phyloP scores from a whole-genome alignment of 768 basidiomycete species.

The Termitomyces sp. region DNA sequence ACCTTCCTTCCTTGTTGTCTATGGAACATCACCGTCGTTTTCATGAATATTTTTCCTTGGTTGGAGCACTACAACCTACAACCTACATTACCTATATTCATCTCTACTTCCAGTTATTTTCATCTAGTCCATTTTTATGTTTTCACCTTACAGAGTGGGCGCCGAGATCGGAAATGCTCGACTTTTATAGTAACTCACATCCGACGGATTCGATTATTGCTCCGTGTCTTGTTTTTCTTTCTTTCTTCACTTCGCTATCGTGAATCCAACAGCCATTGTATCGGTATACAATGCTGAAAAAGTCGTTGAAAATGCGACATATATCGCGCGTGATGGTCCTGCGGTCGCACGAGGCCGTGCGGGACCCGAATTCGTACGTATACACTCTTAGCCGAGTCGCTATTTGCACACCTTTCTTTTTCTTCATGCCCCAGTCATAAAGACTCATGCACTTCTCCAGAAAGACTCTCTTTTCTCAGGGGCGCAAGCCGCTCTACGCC shows the following conservation, averaged over 20 bases:
- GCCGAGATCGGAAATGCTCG: not conserved
- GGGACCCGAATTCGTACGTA: constrained; percentile 17
- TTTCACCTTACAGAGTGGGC: no score
- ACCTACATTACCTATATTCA: no score
- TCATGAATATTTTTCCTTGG: not conserved
- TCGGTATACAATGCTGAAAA: constrained; percentile 2
- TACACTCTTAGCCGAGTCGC: constrained; percentile 10
- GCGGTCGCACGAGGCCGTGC: constrained; percentile 10
- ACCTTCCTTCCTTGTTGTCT: no score
- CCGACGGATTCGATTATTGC: not conserved
- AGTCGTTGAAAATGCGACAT: not conserved
- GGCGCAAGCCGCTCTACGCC: constrained; percentile 53
- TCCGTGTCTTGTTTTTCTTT: not conserved
- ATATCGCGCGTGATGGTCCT: constrained; percentile 5
- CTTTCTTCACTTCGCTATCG: not conserved
- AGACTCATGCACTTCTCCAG: constrained; percentile 46
- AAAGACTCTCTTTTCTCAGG: constrained; percentile 46
- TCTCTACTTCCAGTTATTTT: no score
- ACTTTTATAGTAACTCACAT: constrained; percentile 1
- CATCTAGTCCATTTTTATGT: not conserved
- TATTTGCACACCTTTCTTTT: constrained; percentile 2
- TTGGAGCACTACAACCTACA: no score
- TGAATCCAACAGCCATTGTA: not conserved
- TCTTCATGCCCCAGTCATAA: constrained; percentile 11
- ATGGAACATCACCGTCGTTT: no score